Conservation (phyloP, 1,139 yeast genomes). For the Geotrichum macrosporum region DNA sequence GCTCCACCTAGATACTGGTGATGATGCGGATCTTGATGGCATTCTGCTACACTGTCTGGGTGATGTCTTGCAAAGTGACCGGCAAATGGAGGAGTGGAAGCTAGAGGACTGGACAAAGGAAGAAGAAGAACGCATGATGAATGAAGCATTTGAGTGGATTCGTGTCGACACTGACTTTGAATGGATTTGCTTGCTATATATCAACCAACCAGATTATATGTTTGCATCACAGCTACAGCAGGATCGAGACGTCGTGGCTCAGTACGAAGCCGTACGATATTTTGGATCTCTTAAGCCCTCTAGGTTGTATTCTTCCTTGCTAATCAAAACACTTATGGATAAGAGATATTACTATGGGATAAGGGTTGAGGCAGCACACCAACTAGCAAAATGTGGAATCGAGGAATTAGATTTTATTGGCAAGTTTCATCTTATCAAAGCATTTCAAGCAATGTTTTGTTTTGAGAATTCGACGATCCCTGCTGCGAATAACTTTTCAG, state of each 20-base stretch:
- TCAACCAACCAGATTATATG: conserved; percentile 94
- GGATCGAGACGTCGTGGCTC: conserved; percentile 96
- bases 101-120: conserved; percentile 68
- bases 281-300: conserved; percentile 64
- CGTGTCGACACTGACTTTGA: conserved; percentile 95
- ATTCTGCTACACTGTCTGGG: conserved; percentile 64
- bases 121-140: conserved; percentile 62
- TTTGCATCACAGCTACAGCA: conserved; percentile 88
- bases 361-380: conserved; percentile 79
- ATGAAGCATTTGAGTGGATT: conserved; percentile 96
- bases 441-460: conserved; percentile 68
- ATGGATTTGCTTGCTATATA: conserved; percentile 81
- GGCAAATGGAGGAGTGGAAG: conserved; percentile 67
- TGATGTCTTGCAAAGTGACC: conserved; percentile 59
- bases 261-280: conserved; percentile 72
- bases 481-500: conserved; percentile 70
- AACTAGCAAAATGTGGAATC: conserved; percentile 63
- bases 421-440: conserved; percentile 61
- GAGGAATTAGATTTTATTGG: conserved; percentile 66
- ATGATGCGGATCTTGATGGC: conserved; percentile 38
- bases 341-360: conserved; percentile 83
- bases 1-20: conserved; percentile 24
- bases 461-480: conserved; percentile 66
- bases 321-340: conserved; percentile 80
- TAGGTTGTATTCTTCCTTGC: conserved; percentile 65